Base-by-base conservation (phyloP, 2,329 filamentous ascomycete genomes). In the Dothidotthia symphoricarpi region DNA sequence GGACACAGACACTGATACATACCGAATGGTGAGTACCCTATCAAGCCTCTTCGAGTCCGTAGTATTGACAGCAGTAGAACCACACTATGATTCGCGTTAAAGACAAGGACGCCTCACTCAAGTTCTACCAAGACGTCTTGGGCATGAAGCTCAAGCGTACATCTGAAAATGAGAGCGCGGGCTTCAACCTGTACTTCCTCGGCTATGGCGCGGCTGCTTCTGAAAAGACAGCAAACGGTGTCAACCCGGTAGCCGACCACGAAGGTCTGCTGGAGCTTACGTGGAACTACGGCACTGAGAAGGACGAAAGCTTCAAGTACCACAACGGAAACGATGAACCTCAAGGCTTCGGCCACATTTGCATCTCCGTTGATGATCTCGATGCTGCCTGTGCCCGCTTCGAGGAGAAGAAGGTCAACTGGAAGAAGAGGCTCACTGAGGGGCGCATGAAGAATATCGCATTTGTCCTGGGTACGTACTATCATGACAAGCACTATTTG, bases 21-120 rank as follows among this genome's bases (percentile, higher is more conserved):
- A 97, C 67, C 82, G 85, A 22, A 71, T 83, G 77, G 77, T 69
- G 36, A 14, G 40, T 54, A 3, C 6, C n/a, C 1, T 19, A 17
- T 26, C 11, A 24, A 6, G 24, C 16, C 2, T 24, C 3, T 11
- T 6, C 5, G 19, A 22, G 9, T 16, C 9, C 2, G 15, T 4
- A 27, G 5, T 24, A 30, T 55, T 61, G 13, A 63, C 29, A 16
- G 5, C 2, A 4, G 36, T 44, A 85, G 81, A 90, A 93, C 71
- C 87, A 93, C 71, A 89, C 86, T 39, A 97, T 97, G 93, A 80
- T 98, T 54, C 86, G 93, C 19, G 85, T 97, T 70, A 97, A 96
- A 57, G 72, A 75, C 45, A 65, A 69, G 32, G 67, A 75, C 31
- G 68, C 59, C 34, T 71, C 66, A 6, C 59, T 75, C 33, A 66